Evolutionary conservation across 2,329 filamentous ascomycete species (phyloP).

Genomic region (Clarireedia homoeocarpa): DNA sequence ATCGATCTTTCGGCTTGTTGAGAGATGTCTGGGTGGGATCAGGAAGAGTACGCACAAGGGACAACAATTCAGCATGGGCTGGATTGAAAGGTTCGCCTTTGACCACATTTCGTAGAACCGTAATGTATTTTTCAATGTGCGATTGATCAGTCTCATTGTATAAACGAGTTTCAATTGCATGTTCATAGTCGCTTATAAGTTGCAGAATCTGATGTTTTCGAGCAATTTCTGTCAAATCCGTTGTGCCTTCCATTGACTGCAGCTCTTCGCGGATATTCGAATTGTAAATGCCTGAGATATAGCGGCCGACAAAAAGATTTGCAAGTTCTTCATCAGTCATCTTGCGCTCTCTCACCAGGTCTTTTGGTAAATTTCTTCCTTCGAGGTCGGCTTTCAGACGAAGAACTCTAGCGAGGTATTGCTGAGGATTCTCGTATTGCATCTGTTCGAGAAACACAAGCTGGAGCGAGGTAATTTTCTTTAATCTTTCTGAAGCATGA

Average conservation of each 20-base stretch:
- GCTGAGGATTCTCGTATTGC: conserved; percentile 41
- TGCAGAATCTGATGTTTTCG: conserved; percentile 45
- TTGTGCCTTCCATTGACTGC: conserved; percentile 12
- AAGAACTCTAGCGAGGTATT: conserved; percentile 42
- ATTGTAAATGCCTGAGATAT: conserved; percentile 45
- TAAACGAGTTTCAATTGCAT: conserved; percentile 40
- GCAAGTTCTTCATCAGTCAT: conserved; percentile 14
- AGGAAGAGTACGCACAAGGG: conserved; percentile 25
- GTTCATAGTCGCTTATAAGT: conserved; percentile 48
- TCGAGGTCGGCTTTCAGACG: conserved; percentile 34
- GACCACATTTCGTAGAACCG: conserved; percentile 35
- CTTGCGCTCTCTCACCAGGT: conserved; percentile 4
- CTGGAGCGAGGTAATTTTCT: conserved; percentile 44
- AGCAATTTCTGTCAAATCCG: conserved; percentile 32
- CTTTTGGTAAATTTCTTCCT: conserved; percentile 13
- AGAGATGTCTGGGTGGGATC: conserved; percentile 37
- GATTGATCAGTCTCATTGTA: conserved; percentile 35
- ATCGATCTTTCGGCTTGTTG: conserved; percentile 45
- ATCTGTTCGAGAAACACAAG: conserved; percentile 46
- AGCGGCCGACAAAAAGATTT: conserved; percentile 34
- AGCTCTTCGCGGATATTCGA: conserved; percentile 39
- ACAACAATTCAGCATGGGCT: conserved; percentile 12
- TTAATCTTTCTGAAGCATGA: conserved; percentile 39
- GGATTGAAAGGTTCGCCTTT: conserved; percentile 27
- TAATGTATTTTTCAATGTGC: conserved; percentile 42